Evolutionary conservation across 352 stramenopile species (phyloP).

Genomic region (Globisporangium mamillatum): DNA sequence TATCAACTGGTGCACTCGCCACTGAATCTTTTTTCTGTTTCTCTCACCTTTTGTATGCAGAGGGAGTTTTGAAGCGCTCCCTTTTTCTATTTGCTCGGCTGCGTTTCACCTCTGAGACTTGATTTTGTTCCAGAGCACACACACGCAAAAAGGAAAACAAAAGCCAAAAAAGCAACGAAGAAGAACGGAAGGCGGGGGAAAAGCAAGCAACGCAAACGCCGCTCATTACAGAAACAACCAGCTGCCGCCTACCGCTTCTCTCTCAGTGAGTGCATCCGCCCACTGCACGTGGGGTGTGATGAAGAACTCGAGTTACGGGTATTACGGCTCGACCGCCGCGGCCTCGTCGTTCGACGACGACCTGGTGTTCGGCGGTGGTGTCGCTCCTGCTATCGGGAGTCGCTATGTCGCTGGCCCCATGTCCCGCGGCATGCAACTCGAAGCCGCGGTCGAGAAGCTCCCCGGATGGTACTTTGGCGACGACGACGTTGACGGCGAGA

Average conservation of each 20-base stretch:
- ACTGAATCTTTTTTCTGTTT: background rate
- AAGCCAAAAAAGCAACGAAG: background rate
- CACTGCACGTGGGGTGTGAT: slow-evolving; percentile 3
- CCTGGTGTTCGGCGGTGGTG: background rate
- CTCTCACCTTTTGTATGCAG: slow-evolving; percentile 3
- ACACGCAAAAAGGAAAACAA: background rate
- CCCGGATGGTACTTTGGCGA: slow-evolving; percentile 64
- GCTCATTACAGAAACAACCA: slow-evolving; percentile 16
- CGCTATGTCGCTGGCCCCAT: slow-evolving; percentile 17
- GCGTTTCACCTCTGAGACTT: background rate
- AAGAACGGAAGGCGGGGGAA: background rate
- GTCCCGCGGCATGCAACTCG: slow-evolving; percentile 61
- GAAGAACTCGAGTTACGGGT: slow-evolving; percentile 21
- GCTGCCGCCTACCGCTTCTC: slow-evolving; percentile 1
- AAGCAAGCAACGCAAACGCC: background rate
- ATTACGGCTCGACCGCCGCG: slow-evolving; percentile 18
- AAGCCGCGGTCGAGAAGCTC: slow-evolving; percentile 64
- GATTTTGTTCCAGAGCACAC: slow-evolving; percentile 1
- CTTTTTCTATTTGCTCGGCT: background rate
- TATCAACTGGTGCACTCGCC: background rate
- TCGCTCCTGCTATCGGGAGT: background rate
- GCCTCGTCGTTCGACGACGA: slow-evolving; percentile 20
- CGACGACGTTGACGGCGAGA: slow-evolving; percentile 21
- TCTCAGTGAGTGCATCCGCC: background rate
- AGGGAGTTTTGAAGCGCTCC: background rate